Evolutionary conservation across 106 monocot species (phyloP), one percentile per base, ranked within the genome.

Genomic region (Phalaenopsis aphrodite): DNA sequence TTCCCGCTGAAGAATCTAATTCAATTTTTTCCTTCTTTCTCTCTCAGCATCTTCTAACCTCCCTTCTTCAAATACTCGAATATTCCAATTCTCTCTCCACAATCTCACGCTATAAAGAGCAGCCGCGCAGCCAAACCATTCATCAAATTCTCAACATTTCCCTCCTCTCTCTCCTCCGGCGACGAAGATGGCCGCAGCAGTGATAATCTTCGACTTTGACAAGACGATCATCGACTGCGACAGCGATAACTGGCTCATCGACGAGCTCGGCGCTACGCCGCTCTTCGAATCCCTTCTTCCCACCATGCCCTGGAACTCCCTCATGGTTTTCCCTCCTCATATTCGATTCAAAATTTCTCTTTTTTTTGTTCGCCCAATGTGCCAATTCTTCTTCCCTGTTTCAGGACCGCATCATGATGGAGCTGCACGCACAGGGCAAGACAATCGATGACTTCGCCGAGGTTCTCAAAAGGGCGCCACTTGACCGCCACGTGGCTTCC

Each of bases 141-240:
- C 69, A 11, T 12, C 2, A 37, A 38, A 69, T 14, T 9, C 38
- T 6, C 10, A 38, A 15, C 39, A 21, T 21, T 61, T 69, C 4
- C 37, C 9, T 71, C 15, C 74, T 14, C 45, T 3, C 43, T 45
- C 45, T 74, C 42, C 4, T 74, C 5, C 71, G 71, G 17, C 74
- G 19, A 19, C 19, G 18, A n/a, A 38, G 65, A 91, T 88, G 88
- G 91, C 88, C 49, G 89, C 84, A 42, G 80, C 84, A 19, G 86
- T 93, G 12, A 85, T 91, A 39, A 85, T 93, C 74, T 93, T 91
- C 81, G 93, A 96, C 78, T 96, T 96, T 81, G 95, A 96, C 81
- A 93, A 96, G 84, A 96, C 95, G 12, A 87, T 96, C 72, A 91
- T 93, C 41, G 93, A 91, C 79, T 89, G 93, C 85, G 95, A 96